These are phyloP conservation scores for Metschnikowia lachancei DNA, from an alignment of 805 yeast genomes.

Conservation along the genomic window DNA sequence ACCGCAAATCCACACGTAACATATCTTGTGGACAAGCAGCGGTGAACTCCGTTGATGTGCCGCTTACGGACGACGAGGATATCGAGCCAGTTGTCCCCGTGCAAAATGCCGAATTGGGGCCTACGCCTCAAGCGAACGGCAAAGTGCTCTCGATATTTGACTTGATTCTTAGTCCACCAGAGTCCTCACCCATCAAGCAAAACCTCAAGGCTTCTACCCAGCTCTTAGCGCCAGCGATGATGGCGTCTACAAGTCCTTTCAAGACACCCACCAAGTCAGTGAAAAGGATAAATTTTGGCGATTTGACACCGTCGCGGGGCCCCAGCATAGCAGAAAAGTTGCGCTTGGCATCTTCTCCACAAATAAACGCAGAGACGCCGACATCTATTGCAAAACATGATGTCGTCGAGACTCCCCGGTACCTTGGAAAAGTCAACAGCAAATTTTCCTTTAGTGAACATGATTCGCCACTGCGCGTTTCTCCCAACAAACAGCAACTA, in stretches of 20 bases:
- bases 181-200: constrained; percentile 38
- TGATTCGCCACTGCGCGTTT: constrained; percentile 7
- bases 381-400: neutral
- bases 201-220: neutral
- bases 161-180: constrained; percentile 43
- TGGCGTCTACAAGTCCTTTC: constrained; percentile 18
- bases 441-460: constrained; percentile 15
- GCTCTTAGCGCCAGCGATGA: constrained; percentile 1
- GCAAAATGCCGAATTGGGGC: constrained; percentile 56
- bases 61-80: constrained; percentile 18
- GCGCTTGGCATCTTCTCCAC: constrained; percentile 13
- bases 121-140: constrained; percentile 85
- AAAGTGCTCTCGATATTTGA: constrained; percentile 73
- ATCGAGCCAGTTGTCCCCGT: constrained; percentile 9
- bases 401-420: constrained; percentile 15
- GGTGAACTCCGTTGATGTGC: constrained; percentile 5
- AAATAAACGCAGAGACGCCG: neutral
- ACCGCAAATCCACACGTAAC: neutral
- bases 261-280: constrained; percentile 37
- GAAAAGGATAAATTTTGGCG: constrained; percentile 14
- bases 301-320: constrained; percentile 17
- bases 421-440: constrained; percentile 17
- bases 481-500: neutral
- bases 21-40: neutral
- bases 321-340: constrained; percentile 13